Evolutionary conservation across 495 filamentous ascomycete species (phyloP).

Genomic region (Sordaria brevicollis): DNA sequence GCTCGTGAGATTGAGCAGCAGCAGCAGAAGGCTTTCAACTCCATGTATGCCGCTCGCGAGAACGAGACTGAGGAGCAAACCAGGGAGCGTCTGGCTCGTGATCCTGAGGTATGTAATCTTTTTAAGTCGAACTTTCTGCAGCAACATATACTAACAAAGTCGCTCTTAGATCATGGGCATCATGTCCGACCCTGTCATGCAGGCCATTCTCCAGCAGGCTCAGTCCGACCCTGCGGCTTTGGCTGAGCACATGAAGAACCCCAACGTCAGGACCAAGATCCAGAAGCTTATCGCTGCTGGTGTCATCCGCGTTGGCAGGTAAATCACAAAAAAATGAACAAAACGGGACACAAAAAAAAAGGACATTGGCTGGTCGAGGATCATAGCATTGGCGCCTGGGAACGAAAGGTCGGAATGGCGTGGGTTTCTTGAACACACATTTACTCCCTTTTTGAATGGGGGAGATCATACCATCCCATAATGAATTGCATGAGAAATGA

Average conservation of each 20-base stretch:
- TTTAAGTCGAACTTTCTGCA: background rate
- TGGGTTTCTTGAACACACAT: background rate
- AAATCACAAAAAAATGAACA: conserved; percentile 4
- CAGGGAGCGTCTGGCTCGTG: conserved; percentile 77
- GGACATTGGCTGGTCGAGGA: background rate
- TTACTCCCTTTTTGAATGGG: background rate
- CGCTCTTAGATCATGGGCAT: conserved; percentile 66
- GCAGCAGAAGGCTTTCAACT: conserved; percentile 85
- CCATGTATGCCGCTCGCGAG: conserved; percentile 78
- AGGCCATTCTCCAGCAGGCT: conserved; percentile 91
- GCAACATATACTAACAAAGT: conserved; percentile 21
- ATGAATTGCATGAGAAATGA: conserved; percentile 5
- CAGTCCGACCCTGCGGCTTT: conserved; percentile 87
- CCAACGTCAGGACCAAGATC: conserved; percentile 70
- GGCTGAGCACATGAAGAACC: conserved; percentile 94
- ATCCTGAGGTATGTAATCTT: conserved; percentile 72
- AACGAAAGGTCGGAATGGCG: background rate
- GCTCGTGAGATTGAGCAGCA: conserved; percentile 85
- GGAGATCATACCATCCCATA: background rate
- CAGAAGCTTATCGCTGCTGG: conserved; percentile 88
- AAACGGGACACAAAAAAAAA: background rate
- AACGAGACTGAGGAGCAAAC: conserved; percentile 97
- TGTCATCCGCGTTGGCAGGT: conserved; percentile 71
- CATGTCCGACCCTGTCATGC: conserved; percentile 93
- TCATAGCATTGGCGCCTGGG: background rate